phyloP scores from a whole-genome alignment of 2,329 filamentous ascomycete species.

The Immersiporthe knoxdaviesiana region DNA sequence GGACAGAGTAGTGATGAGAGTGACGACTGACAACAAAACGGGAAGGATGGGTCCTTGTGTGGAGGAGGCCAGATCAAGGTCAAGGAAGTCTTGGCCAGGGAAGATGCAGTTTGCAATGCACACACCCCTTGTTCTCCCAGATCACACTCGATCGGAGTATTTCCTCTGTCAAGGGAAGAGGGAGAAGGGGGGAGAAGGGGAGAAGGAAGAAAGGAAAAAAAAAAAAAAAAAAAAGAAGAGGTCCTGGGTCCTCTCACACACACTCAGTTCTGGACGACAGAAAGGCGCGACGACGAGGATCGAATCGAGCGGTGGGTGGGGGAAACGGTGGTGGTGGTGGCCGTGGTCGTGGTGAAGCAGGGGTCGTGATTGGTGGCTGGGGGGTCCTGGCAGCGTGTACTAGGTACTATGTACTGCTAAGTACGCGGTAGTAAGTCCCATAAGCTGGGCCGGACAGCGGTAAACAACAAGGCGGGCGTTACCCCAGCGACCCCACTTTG shows the following conservation, averaged over 20 bases:
- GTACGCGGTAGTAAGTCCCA: neutral
- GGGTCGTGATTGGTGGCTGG: constrained; percentile 9
- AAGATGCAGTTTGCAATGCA: neutral
- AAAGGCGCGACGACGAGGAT: constrained; percentile 4
- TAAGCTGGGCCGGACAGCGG: constrained; percentile 6
- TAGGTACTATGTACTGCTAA: neutral
- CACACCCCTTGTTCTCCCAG: neutral
- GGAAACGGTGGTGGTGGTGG: neutral
- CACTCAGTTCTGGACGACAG: neutral
- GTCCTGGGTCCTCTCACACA: neutral
- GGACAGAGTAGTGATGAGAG: constrained; percentile 1
- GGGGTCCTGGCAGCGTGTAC: neutral
- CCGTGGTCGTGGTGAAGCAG: neutral
- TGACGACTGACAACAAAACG: neutral
- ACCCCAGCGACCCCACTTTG: constrained; percentile 16
- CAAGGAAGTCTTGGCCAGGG: neutral
- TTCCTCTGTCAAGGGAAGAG: neutral
- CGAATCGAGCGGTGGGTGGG: neutral
- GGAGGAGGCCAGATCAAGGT: constrained; percentile 1
- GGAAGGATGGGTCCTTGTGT: constrained; percentile 2
- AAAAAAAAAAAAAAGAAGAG: neutral
- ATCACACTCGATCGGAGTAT: neutral
- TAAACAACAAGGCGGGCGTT: constrained; percentile 18
- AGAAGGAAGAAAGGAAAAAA: neutral
- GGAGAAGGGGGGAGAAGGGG: too few species aligned